Evolutionary conservation across 2,329 filamentous ascomycete genomes (phyloP).

Genomic region (Pseudogymnoascus sp.): DNA sequence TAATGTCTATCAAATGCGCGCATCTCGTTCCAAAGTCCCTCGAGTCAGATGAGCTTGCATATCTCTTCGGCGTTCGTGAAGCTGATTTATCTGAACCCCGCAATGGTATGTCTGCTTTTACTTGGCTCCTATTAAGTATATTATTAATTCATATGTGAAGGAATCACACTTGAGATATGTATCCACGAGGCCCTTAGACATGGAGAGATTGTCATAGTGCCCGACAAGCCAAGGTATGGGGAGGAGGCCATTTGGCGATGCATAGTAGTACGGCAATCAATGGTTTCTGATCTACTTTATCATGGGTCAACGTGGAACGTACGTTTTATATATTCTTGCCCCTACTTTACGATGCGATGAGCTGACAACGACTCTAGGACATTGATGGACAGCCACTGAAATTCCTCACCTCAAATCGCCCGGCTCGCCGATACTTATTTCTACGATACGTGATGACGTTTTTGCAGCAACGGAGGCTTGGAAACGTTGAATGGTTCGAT

Average conservation of each 20-base stretch:
- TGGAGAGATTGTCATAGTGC: constrained; percentile 10
- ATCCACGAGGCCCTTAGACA: constrained; percentile 6
- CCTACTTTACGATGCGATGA: background rate
- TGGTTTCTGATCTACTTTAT: background rate
- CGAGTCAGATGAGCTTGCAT: constrained; percentile 12
- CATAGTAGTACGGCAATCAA: constrained; percentile 8
- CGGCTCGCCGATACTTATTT: constrained; percentile 13
- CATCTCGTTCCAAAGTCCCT: constrained; percentile 13
- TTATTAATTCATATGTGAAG: constrained; percentile 10
- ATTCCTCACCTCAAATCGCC: constrained; percentile 12
- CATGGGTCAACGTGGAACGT: constrained; percentile 4
- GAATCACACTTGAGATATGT: constrained; percentile 8
- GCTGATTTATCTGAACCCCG: constrained; percentile 10
- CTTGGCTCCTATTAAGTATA: constrained; percentile 8
- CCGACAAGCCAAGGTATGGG: constrained; percentile 10
- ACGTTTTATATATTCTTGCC: constrained; percentile 4
- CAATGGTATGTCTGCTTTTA: constrained; percentile 10
- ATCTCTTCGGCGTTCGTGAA: constrained; percentile 14
- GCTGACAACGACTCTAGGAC: constrained; percentile 11
- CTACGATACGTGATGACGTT: constrained; percentile 11
- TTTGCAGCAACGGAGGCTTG: constrained; percentile 9
- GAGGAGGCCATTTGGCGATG: constrained; percentile 11
- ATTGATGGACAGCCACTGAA: constrained; percentile 10
- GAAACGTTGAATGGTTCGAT: constrained; percentile 9
- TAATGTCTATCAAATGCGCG: constrained; percentile 5